Evolutionary conservation across 352 stramenopile genomes (phyloP).

Genomic region (Phytophthora hybrid): DNA sequence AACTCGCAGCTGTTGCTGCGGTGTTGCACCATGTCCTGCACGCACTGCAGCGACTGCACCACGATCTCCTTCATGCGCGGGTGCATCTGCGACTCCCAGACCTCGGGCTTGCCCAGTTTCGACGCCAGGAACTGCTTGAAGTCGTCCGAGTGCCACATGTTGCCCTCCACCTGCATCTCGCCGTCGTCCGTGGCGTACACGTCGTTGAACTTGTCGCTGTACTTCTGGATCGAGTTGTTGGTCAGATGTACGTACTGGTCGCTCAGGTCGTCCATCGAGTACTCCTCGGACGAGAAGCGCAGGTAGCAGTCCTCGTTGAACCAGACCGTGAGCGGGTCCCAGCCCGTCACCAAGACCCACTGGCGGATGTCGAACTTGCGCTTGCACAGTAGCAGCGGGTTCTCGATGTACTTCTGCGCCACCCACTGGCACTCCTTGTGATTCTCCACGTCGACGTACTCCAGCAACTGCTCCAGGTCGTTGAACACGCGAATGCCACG

Average conservation of each 20-base stretch:
- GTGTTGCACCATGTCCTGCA: constrained; percentile 88
- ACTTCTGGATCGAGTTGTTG: constrained; percentile 96
- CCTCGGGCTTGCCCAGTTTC: constrained; percentile 38
- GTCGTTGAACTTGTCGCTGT: constrained; percentile 90
- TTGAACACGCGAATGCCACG: constrained; percentile 92
- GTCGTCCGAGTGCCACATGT: constrained; percentile 84
- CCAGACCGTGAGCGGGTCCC: constrained; percentile 94
- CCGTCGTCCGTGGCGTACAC: constrained; percentile 76
- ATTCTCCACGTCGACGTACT: constrained; percentile 89
- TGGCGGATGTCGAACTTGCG: constrained; percentile 94
- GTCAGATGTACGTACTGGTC: constrained; percentile 94
- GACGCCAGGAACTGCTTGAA: constrained; percentile 65
- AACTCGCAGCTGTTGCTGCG: constrained; percentile 93
- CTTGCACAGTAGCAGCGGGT: constrained; percentile 84
- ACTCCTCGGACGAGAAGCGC: constrained; percentile 90
- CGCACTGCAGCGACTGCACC: constrained; percentile 83
- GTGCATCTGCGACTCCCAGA: constrained; percentile 68
- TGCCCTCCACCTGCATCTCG: constrained; percentile 65
- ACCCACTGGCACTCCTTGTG: constrained; percentile 88
- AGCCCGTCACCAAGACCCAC: constrained; percentile 94
- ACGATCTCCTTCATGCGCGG: constrained; percentile 90
- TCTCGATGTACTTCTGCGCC: constrained; percentile 92
- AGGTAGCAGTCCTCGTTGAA: constrained; percentile 94
- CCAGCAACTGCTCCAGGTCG: constrained; percentile 79
- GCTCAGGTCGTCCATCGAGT: constrained; percentile 78